These are phyloP conservation scores for Diphasiastrum complanatum DNA, from an alignment of 83 land plant species.

Conservation along the genomic window DNA sequence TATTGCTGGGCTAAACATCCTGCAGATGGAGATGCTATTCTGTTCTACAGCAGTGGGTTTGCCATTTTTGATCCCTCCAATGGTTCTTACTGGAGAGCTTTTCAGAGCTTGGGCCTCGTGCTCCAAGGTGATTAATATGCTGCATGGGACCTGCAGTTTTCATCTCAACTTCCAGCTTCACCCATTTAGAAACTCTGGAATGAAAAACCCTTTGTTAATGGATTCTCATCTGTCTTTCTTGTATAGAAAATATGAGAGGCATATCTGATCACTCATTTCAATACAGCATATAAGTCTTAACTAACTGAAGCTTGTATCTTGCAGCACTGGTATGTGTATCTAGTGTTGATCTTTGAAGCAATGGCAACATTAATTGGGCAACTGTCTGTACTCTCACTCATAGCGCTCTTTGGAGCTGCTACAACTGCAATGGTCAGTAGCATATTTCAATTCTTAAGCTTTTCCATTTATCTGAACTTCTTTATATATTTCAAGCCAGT, in stretches of 20 bases:
- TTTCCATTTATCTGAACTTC: no score
- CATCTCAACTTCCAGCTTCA: no score
- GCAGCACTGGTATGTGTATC: constrained; percentile 28
- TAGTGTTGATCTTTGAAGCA: constrained; percentile 27
- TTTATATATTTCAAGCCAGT: no score
- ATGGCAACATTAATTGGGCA: constrained; percentile 33
- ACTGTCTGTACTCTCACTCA: constrained; percentile 30
- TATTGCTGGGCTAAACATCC: no score
- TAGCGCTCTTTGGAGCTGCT: constrained; percentile 38
- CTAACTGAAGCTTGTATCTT: neutral
- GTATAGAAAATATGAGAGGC: no score
- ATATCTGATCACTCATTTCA: no score
- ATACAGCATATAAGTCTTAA: neutral
- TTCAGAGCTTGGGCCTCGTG: constrained; percentile 33
- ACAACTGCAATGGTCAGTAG: constrained; percentile 31
- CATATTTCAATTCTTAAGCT: no score
- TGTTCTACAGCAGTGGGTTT: constrained; percentile 28
- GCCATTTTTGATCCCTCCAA: constrained; percentile 32
- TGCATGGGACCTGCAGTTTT: no score
- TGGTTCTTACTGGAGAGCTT: constrained; percentile 31
- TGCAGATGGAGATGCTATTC: constrained; percentile 34
- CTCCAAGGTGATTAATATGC: constrained; percentile 16
- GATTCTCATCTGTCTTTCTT: no score
- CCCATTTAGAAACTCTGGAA: no score
- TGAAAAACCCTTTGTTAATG: no score